Evolutionary conservation across 768 basidiomycete species (phyloP), one percentile per base, ranked within the genome.

Genomic region (Kwoniella botswanensis): DNA sequence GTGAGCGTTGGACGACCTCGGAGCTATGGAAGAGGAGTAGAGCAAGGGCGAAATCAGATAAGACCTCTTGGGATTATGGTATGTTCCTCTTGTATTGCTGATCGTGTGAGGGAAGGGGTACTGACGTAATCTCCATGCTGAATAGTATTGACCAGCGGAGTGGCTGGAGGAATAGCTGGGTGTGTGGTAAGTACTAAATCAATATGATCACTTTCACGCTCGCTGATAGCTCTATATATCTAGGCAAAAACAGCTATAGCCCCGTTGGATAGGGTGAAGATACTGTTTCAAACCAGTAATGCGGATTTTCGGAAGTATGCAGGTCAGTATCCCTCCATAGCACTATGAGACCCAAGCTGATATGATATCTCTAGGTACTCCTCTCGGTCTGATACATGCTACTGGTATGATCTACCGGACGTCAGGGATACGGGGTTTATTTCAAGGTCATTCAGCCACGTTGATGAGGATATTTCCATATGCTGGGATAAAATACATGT

Each of bases 371-470:
- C 26, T 81, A 95, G 95, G 96, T 55, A 89, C 91, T 9, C 96
- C 93, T 88, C 89, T 88, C 73, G 96, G 96, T 55, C 90, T 93
- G 22, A 89, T 90, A 75, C 86, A 88, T 63, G 95, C 96, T 55
- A 89, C 89, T 35, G 86, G 85, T 52, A 86, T 88, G 70, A 96
- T 99, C 73, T 85, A 84, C 60, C 59, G 73, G 0, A 76, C 81
- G 18, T 76, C 74, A 29, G 97, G 97, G 3, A 69, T 90, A 13
- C 87, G 90, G 63, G 95, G 94, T 0, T 86, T 98, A 50, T 90
- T 96, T 70, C 95, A 97, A 86, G 97, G 97, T 7, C 97, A 99
- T 83, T 94, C 94, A 15, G 92, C 93, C 43, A 99, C 97, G 3
- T 87, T 99, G 61, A 84, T 97, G 58, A 90, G 97, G 68, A 91